Conservation (phyloP, 2,329 filamentous ascomycete genomes). For the Xylariaceae sp. region DNA sequence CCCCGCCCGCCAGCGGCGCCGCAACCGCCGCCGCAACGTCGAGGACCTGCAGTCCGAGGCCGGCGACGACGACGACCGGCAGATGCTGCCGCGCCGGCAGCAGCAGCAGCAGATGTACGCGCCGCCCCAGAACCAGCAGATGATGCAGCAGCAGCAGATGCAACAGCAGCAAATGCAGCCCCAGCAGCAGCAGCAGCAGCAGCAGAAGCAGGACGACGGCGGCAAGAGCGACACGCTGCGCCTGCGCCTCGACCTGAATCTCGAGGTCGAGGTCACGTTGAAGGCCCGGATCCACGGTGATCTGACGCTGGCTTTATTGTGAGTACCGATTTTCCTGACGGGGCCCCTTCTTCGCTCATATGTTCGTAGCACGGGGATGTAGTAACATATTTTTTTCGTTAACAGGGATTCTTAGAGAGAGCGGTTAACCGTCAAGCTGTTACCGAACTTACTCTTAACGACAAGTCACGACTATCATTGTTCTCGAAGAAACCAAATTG, state of each 20-base stretch:
- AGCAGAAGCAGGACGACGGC: conserved; percentile 20
- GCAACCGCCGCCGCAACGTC: conserved; percentile 11
- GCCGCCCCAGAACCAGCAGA: conserved; percentile 9
- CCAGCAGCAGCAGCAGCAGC: conserved; percentile 10
- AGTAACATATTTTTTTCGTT: not conserved
- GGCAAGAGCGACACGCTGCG: conserved; percentile 60
- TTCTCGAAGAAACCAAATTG: too few relatives aligned
- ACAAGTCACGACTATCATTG: too few relatives aligned
- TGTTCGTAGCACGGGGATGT: too few relatives aligned
- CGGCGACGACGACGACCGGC: conserved; percentile 8
- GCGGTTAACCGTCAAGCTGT: too few relatives aligned
- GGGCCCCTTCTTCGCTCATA: too few relatives aligned
- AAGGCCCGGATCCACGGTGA: conserved; percentile 84
- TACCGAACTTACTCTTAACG: too few relatives aligned
- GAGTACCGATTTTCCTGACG: conserved; percentile 9
- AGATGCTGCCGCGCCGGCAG: conserved; percentile 8
- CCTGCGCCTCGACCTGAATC: conserved; percentile 70
- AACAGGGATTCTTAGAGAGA: conserved; percentile 1
- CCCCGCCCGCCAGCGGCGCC: conserved; percentile 14
- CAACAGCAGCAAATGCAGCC: conserved; percentile 10
- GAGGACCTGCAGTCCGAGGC: conserved; percentile 8
- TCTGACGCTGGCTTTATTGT: conserved; percentile 66
- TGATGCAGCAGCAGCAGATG: conserved; percentile 15
- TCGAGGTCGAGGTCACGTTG: conserved; percentile 79
- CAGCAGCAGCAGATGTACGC: conserved; percentile 5